Base-by-base conservation (phyloP, 2,329 filamentous ascomycete genomes). In the Pseudohalonectria lignicola region DNA sequence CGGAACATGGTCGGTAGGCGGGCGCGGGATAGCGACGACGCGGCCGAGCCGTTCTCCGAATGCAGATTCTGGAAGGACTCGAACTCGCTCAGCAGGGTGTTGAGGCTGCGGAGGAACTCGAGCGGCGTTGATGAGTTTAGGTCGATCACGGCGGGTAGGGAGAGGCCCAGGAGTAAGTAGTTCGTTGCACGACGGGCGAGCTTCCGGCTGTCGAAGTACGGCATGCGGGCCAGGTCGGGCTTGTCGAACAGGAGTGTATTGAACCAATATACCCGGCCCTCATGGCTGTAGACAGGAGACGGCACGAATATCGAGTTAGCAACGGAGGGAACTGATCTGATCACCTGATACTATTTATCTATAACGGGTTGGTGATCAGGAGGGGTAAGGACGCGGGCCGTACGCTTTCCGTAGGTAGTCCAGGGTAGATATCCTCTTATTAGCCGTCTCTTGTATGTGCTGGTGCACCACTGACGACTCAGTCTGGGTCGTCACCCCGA, bases 231-330 rank as follows among this genome's bases (percentile, higher is more conserved):
- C 25, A 96, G 71, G 57, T 94, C 86, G 21, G 75, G 60, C 51
- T 86, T 83, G 47, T 87, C 85, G 61, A 94, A 94, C 53, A 94
- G 82, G 43, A 94, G 76, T 0, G 92, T 95, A 62, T 95, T 95
- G 69, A 96, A 95, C 88, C 92, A 96, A 66, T 94, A 96, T 31
- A 94, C 79, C 41, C 86, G 80, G 43, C 90, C 88, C 62, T 95
- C 87, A 55, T 98, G 88, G 20, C 86, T 94, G 55, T 37, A 39
- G 20, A 16, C n/a, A n/a, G n/a, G n/a, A n/a, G n/a, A n/a, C n/a
- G n/a, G n/a, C n/a, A n/a, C n/a, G n/a, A n/a, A n/a, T 13, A 6
- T 13, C 5, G 12, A 26, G 23, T 26, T 8, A 26, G 23, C 8
- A 26, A 26, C 12, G 23, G 23, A 26, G 7, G 23, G 23, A 26